These are phyloP conservation scores for Cucumis hystrix DNA, from an alignment of 306 rosid genomes.

Conservation along the genomic window DNA sequence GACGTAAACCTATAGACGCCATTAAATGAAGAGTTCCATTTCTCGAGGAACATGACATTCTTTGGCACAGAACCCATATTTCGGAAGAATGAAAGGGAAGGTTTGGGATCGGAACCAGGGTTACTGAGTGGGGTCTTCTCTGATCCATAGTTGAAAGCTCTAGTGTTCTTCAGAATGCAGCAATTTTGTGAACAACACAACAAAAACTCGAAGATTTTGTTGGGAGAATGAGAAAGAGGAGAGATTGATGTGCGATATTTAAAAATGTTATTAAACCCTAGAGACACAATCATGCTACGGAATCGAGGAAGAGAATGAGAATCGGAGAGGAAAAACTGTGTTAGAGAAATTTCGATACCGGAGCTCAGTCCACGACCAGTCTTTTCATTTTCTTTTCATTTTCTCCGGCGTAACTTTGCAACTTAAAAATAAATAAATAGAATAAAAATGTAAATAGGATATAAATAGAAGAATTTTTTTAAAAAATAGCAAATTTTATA, in stretches of 20 bases:
- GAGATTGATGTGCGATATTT: background rate
- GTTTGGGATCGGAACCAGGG: background rate
- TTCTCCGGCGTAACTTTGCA: no score
- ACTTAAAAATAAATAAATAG: no score
- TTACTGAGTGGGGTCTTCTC: background rate
- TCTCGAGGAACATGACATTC: background rate
- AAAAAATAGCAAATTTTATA: no score
- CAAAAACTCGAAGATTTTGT: background rate
- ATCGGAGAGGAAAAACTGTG: background rate
- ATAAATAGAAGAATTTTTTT: no score
- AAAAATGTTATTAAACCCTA: background rate
- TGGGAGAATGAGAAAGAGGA: background rate
- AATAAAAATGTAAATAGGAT: no score
- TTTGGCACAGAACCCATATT: background rate
- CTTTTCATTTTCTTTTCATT: no score
- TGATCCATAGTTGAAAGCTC: background rate
- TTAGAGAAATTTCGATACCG: background rate
- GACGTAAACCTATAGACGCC: background rate
- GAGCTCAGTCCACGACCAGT: background rate
- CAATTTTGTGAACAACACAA: background rate
- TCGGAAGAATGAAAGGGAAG: background rate
- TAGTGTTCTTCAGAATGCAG: background rate
- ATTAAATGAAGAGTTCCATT: background rate
- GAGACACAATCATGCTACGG: constrained; percentile 2
- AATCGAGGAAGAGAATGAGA: background rate